These are phyloP conservation scores for Trichoderma sp. DNA, from an alignment of 2,329 filamentous ascomycete genomes.

Conservation along the genomic window DNA sequence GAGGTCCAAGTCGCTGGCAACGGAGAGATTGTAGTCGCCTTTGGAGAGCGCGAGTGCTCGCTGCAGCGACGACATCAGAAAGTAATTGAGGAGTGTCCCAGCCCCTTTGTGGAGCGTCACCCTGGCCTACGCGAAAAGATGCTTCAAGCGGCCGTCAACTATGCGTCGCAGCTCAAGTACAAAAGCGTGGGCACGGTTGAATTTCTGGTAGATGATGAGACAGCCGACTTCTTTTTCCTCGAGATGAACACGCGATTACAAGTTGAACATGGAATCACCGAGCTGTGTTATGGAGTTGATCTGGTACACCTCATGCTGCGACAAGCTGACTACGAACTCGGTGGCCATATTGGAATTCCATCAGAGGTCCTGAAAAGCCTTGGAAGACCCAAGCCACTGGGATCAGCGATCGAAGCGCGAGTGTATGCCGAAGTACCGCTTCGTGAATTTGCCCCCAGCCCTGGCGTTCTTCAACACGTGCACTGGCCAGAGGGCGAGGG, in stretches of 20 bases:
- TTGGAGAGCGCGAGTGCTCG: constrained; percentile 53
- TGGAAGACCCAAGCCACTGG: too few species aligned
- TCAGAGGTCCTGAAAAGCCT: too few species aligned
- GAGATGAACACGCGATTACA: constrained; percentile 53
- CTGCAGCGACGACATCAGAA: constrained; percentile 55
- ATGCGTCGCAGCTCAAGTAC: too few species aligned
- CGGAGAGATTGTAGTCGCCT: constrained; percentile 43
- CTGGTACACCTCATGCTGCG: constrained; percentile 59
- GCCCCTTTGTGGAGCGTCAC: background rate
- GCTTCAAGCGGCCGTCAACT: too few species aligned
- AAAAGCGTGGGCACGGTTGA: constrained; percentile 31
- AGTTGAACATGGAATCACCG: constrained; percentile 59
- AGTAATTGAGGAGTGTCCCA: constrained; percentile 52
- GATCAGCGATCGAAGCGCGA: too few species aligned
- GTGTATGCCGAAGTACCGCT: too few species aligned
- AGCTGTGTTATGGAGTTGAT: constrained; percentile 74
- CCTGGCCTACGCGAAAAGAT: too few species aligned
- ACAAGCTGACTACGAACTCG: constrained; percentile 30
- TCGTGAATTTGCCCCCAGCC: too few species aligned
- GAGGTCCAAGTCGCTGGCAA: constrained; percentile 55
- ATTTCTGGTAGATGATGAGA: constrained; percentile 46
- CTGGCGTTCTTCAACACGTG: too few species aligned
- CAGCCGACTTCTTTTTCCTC: constrained; percentile 47
- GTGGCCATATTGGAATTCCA: constrained; percentile 27
- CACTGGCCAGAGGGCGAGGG: too few species aligned